Percentiles rank a stretch among this genome's conserved stretches.
phyloP scores from a whole-genome alignment of 2,329 filamentous ascomycete genomes.

The Ophiostoma montium region DNA sequence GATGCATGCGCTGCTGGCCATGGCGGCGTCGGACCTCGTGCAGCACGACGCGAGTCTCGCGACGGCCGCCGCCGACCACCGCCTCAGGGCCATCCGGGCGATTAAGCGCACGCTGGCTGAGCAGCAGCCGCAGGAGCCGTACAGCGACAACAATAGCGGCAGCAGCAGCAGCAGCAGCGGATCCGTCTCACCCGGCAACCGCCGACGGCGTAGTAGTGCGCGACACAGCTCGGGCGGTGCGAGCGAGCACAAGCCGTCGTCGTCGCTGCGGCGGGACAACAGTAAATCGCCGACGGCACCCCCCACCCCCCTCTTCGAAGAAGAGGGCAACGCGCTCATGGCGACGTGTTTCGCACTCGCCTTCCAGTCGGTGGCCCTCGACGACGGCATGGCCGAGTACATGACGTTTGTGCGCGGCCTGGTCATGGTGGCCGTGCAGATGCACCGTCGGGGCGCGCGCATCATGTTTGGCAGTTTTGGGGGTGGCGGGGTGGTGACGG shows the following conservation, averaged over 20 bases:
- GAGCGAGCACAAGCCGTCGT: background rate
- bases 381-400: slow-evolving; percentile 45
- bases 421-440: slow-evolving; percentile 38
- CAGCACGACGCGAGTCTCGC: slow-evolving; percentile 35
- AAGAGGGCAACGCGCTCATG: slow-evolving; percentile 44
- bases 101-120: slow-evolving; percentile 41
- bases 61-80: slow-evolving; percentile 46
- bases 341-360: slow-evolving; percentile 45
- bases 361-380: slow-evolving; percentile 42
- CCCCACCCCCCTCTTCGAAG: slow-evolving; percentile 23
- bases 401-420: slow-evolving; percentile 47
- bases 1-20: slow-evolving; percentile 56
- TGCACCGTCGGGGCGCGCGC: slow-evolving; percentile 36
- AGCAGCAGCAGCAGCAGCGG: background rate
- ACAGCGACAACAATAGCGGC: background rate
- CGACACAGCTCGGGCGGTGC: background rate
- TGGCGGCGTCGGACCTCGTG: slow-evolving; percentile 52
- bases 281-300: background rate
- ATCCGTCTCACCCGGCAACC: background rate
- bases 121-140: slow-evolving; percentile 24
- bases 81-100: slow-evolving; percentile 48
- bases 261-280: background rate
- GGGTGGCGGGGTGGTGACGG: too few relatives aligned
- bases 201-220: background rate
- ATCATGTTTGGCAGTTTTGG: too few relatives aligned